Percentiles rank a stretch among this genome's conserved stretches.
These are phyloP conservation scores for Coemansia sp. DNA, from an alignment of 192 early-diverging fungal species.

Conservation along the genomic window DNA sequence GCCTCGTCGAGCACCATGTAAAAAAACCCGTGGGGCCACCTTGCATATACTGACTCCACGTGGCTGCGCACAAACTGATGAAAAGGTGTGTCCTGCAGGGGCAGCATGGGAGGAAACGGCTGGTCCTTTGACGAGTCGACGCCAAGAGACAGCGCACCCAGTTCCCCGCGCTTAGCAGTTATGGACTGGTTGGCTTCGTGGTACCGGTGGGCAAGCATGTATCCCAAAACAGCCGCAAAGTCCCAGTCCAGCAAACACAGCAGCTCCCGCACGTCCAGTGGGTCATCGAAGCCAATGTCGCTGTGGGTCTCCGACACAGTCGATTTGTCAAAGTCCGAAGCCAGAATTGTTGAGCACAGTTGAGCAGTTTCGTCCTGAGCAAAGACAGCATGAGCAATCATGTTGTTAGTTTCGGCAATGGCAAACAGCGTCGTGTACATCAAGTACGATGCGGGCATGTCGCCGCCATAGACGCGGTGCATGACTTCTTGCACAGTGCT, in stretches of 20 bases:
- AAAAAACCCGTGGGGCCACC: slow-evolving; percentile 42
- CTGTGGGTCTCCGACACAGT: background rate
- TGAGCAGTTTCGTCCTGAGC: slow-evolving; percentile 5
- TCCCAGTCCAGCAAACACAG: slow-evolving; percentile 42
- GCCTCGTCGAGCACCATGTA: slow-evolving; percentile 55
- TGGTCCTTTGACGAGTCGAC: slow-evolving; percentile 25
- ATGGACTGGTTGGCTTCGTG: slow-evolving; percentile 11
- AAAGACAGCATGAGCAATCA: slow-evolving; percentile 15
- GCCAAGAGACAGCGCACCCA: slow-evolving; percentile 32
- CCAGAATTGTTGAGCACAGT: slow-evolving; percentile 10
- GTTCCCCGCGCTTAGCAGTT: slow-evolving; percentile 28
- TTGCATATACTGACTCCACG: slow-evolving; percentile 22
- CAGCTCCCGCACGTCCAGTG: slow-evolving; percentile 19
- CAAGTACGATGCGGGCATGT: slow-evolving; percentile 18
- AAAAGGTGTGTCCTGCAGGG: slow-evolving; percentile 30
- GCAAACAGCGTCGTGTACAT: slow-evolving; percentile 44
- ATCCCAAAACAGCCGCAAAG: slow-evolving; percentile 48
- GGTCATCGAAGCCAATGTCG: background rate
- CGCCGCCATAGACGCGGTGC: slow-evolving; percentile 3
- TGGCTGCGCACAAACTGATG: slow-evolving; percentile 32
- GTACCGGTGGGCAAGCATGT: slow-evolving; percentile 32
- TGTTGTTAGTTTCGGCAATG: slow-evolving; percentile 43
- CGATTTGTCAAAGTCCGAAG: slow-evolving; percentile 6
- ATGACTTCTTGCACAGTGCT: slow-evolving; percentile 27
- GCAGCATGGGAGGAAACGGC: slow-evolving; percentile 35